Evolutionary conservation across 129 eudicot genomes (phyloP).

Genomic region (Chrysanthemum lavandulifolium): DNA sequence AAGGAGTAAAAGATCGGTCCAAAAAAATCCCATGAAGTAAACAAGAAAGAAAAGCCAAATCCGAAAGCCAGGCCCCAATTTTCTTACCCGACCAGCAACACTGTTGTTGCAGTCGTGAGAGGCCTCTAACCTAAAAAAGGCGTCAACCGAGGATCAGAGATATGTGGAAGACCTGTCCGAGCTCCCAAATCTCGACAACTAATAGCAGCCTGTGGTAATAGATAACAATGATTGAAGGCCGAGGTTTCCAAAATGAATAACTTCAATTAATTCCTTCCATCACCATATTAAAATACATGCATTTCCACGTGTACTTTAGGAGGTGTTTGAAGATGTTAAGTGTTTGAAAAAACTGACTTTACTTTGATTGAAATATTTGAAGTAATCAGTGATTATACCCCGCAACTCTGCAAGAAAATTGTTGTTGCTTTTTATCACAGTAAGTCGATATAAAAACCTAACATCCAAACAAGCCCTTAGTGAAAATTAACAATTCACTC

Average conservation of each 20-base stretch:
- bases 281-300: no score
- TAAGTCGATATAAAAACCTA: no score
- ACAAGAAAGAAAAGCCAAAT: slow-evolving; percentile 36
- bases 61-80: slow-evolving; percentile 26
- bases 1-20: slow-evolving; percentile 30
- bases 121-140: slow-evolving; percentile 47
- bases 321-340: no score
- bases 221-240: background rate
- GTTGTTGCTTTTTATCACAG: no score
- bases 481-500: no score
- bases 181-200: slow-evolving; percentile 85
- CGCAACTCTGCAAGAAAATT: no score
- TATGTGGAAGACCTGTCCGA: slow-evolving; percentile 76
- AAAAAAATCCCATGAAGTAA: slow-evolving; percentile 19
- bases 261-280: background rate
- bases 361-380: no score
- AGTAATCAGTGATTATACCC: no score
- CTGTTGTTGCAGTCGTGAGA: slow-evolving; percentile 17
- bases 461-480: no score
- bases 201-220: slow-evolving; percentile 64
- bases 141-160: slow-evolving; percentile 59
- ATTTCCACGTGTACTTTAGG: no score
- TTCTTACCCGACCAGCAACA: slow-evolving; percentile 16
- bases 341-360: no score
- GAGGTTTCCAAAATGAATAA: background rate